These are phyloP conservation scores for Aciculosporium take DNA, from an alignment of 2,329 filamentous ascomycete species.

Conservation along the genomic window DNA sequence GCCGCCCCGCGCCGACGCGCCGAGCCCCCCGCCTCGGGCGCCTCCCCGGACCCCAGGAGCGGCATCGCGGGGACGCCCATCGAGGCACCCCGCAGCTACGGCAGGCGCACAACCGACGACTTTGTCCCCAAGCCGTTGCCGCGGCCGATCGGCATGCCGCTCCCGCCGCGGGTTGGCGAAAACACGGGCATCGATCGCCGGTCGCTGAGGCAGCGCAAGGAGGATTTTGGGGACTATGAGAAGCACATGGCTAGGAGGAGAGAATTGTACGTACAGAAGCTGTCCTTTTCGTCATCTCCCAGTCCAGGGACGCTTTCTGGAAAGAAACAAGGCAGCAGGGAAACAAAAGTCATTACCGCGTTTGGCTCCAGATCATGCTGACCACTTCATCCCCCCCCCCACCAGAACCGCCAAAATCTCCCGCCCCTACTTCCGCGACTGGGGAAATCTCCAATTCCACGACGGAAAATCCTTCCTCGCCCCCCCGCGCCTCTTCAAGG, in stretches of 20 bases:
- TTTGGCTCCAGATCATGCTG: no score
- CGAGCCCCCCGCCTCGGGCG: constrained; percentile 22
- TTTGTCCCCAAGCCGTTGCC: constrained; percentile 46
- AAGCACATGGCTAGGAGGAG: constrained; percentile 67
- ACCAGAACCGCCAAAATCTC: constrained; percentile 57
- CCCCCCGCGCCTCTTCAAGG: constrained; percentile 70
- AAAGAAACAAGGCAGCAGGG: no score
- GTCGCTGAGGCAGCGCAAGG: constrained; percentile 50
- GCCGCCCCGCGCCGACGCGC: constrained; percentile 22
- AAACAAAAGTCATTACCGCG: no score
- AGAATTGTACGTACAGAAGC: constrained; percentile 45
- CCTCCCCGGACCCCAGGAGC: constrained; percentile 23
- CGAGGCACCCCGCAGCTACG: constrained; percentile 45
- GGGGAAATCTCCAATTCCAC: constrained; percentile 68
- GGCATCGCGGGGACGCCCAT: constrained; percentile 32
- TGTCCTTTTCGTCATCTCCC: constrained; percentile 9
- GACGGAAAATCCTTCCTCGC: constrained; percentile 87
- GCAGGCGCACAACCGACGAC: constrained; percentile 33
- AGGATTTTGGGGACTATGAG: constrained; percentile 74
- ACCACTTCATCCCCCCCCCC: no score
- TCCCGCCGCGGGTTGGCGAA: constrained; percentile 61
- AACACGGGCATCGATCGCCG: constrained; percentile 67
- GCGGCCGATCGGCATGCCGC: constrained; percentile 68
- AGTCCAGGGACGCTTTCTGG: no score
- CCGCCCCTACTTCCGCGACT: constrained; percentile 92